These are phyloP conservation scores for Chlamydomonas schloesseri DNA, from an alignment of 139 green algal genomes.

Conservation along the genomic window DNA sequence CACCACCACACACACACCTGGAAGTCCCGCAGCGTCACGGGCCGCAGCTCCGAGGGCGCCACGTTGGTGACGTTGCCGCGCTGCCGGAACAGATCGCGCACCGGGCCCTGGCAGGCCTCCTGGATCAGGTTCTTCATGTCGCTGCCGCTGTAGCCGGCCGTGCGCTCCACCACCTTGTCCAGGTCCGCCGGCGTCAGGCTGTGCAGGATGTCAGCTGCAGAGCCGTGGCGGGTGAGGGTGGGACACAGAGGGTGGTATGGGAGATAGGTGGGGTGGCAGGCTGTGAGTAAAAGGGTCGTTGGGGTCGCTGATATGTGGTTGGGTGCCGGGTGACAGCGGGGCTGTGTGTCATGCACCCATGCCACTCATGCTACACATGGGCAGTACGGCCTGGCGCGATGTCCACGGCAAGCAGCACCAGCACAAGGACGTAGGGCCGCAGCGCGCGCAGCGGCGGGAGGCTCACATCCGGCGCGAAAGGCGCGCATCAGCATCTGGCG, in stretches of 20 bases:
- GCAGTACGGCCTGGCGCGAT: no score
- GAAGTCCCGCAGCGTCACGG: constrained; percentile 85
- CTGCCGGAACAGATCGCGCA: constrained; percentile 38
- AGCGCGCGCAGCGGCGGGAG: no score
- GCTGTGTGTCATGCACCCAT: no score
- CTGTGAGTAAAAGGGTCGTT: no score
- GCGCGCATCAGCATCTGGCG: constrained; percentile 79
- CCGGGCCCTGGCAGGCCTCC: constrained; percentile 86
- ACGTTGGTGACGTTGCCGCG: constrained; percentile 58
- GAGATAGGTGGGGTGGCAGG: background rate
- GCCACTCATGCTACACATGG: no score
- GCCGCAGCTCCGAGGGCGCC: constrained; percentile 72
- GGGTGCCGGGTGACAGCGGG: no score
- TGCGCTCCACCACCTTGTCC: constrained; percentile 68
- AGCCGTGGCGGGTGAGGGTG: no score
- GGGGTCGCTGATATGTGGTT: no score
- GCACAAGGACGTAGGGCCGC: no score
- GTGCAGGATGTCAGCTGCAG: background rate
- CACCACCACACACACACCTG: constrained; percentile 10
- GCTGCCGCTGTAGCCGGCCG: constrained; percentile 76
- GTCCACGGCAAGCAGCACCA: no score
- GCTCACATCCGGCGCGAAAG: constrained; percentile 45
- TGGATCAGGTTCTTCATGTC: constrained; percentile 96
- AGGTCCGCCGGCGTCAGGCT: constrained; percentile 75
- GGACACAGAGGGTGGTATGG: background rate